A percentile compares a stretch with the other conserved stretches of the same genome.
Evolutionary conservation across 2,329 filamentous ascomycete genomes (phyloP).

Genomic region (Sporothrix mexicana): DNA sequence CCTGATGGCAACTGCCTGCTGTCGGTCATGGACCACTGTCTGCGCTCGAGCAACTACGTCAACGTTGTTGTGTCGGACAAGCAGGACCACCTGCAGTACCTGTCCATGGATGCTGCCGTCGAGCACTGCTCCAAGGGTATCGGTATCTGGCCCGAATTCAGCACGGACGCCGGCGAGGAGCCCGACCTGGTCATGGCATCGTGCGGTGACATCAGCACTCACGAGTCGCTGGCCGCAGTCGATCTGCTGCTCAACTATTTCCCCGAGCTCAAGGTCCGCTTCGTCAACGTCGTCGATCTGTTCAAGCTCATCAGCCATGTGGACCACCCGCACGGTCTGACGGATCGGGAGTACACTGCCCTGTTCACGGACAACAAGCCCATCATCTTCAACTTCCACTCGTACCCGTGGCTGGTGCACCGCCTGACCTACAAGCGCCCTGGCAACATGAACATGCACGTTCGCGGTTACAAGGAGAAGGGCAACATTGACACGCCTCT

Average conservation of each 20-base stretch:
- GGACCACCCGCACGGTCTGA: slow-evolving; percentile 76
- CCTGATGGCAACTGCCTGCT: slow-evolving; percentile 80
- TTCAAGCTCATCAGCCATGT: slow-evolving; percentile 76
- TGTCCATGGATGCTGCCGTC: slow-evolving; percentile 74
- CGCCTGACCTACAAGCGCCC: slow-evolving; percentile 76
- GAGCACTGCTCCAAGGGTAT: slow-evolving; percentile 79
- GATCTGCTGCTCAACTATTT: slow-evolving; percentile 74
- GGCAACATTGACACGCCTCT: slow-evolving; percentile 83
- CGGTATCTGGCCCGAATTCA: slow-evolving; percentile 79
- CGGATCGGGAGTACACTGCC: slow-evolving; percentile 67
- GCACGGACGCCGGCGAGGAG: slow-evolving; percentile 70
- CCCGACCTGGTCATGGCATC: slow-evolving; percentile 78
- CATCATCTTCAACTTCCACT: slow-evolving; percentile 84
- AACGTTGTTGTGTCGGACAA: slow-evolving; percentile 83
- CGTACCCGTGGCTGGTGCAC: slow-evolving; percentile 81
- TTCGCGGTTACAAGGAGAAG: slow-evolving; percentile 82
- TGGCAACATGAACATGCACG: slow-evolving; percentile 70
- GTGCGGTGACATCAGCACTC: slow-evolving; percentile 75
- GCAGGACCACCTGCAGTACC: slow-evolving; percentile 76
- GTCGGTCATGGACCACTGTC: slow-evolving; percentile 76
- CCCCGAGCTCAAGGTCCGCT: slow-evolving; percentile 75
- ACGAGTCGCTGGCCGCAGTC: slow-evolving; percentile 75
- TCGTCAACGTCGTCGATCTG: slow-evolving; percentile 80
- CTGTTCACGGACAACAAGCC: slow-evolving; percentile 76
- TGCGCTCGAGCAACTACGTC: slow-evolving; percentile 76